phyloP scores from a whole-genome alignment of 1,284 basidiomycete species.

The Neonothopanus nambi region DNA sequence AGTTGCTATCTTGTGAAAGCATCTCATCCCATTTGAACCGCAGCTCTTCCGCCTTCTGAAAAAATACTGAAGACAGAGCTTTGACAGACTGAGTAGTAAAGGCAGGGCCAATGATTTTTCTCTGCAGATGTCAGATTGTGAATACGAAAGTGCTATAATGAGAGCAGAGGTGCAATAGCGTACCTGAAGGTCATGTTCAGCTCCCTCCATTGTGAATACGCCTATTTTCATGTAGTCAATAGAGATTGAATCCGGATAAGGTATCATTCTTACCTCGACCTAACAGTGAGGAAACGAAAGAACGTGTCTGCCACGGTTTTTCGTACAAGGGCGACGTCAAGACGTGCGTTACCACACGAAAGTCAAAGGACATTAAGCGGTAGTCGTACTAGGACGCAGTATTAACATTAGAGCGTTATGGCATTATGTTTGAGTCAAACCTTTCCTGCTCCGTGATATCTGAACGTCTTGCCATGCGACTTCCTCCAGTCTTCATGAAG shows the following conservation, averaged over 20 bases:
- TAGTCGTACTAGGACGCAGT: slow-evolving; percentile 44
- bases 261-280: slow-evolving; percentile 37
- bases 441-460: slow-evolving; percentile 52
- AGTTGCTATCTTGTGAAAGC: slow-evolving; percentile 20
- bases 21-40: slow-evolving; percentile 41
- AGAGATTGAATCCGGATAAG: background rate
- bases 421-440: slow-evolving; percentile 24
- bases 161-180: background rate
- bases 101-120: slow-evolving; percentile 48
- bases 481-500: slow-evolving; percentile 45
- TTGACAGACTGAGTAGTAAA: slow-evolving; percentile 45
- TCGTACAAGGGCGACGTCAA: slow-evolving; percentile 49
- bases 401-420: background rate
- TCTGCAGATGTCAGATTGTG: slow-evolving; percentile 25
- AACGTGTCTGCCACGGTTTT: slow-evolving; percentile 57
- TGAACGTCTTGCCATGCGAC: slow-evolving; percentile 47
- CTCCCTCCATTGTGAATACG: slow-evolving; percentile 51
- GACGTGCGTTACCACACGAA: slow-evolving; percentile 47
- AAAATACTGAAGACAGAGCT: slow-evolving; percentile 43
- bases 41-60: slow-evolving; percentile 49
- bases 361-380: slow-evolving; percentile 54
- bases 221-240: slow-evolving; percentile 29
- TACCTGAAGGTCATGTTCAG: slow-evolving; percentile 44
- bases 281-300: slow-evolving; percentile 45
- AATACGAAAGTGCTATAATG: background rate